Base-by-base conservation (phyloP, 345 rosid genomes). In the Microthlaspi erraticum region DNA sequence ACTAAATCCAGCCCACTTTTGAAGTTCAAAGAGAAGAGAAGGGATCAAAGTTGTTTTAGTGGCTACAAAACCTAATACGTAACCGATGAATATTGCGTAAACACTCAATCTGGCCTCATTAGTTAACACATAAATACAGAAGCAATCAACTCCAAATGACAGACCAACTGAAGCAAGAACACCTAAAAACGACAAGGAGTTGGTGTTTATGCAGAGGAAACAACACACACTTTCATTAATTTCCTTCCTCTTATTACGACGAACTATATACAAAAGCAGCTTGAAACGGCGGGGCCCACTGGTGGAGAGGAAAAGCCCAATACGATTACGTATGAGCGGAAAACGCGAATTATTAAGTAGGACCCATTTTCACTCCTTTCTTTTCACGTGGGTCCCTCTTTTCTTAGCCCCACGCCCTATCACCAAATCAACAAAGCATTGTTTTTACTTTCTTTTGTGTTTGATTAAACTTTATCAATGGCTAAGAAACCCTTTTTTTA, bases 261-360 rank as follows among this genome's bases (percentile, higher is more conserved):
- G n/a, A n/a, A n/a, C n/a, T n/a, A n/a, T n/a, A n/a, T n/a, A n/a
- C n/a, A n/a, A n/a, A n/a, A n/a, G n/a, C n/a, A n/a, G n/a, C n/a
- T n/a, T n/a, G 29, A 2, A 26, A 26, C 4, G 50, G 7, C 8
- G 8, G 59, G 77, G 54, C 66, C 77, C 29, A 48, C 10, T 9
- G 3, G 19, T 19, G 12, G n/a, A 57, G 65, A 66, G 46, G 58
- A 58, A 58, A 74, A 74, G 67, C 55, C 77, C 78, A 74, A 50
- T 32, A 33, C 39, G 45, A 46, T 56, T 19, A 49, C 59, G 59
- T 19, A 16, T 32, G 46, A 12, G 38, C 29, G 29, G 33, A 69
- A 69, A 50, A 70, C 52, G 66, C 74, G 60, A 72, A 72, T 72
- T 20, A 44, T 38, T 45, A 33, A 31, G 31, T 8, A 13, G 77